Conservation (phyloP, 768 basidiomycete species). For the Leucosporidium creatinivorum region DNA sequence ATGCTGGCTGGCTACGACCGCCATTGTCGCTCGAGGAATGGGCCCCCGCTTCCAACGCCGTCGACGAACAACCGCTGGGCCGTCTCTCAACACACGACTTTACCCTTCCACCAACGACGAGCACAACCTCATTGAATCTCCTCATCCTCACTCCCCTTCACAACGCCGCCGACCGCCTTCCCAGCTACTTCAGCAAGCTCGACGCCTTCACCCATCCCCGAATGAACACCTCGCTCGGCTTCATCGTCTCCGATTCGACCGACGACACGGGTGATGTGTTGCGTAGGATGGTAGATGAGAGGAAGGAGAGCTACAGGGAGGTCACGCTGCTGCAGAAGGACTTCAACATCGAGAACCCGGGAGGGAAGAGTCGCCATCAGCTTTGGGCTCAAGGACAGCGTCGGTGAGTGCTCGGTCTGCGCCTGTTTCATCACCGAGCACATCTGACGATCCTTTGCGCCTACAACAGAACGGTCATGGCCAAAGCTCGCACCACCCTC, state of each 20-base stretch:
- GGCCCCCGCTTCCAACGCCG: too few species aligned
- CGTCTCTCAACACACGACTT: too few species aligned
- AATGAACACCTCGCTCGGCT: conserved; percentile 22
- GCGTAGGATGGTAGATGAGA: not conserved
- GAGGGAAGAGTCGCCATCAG: conserved; percentile 8
- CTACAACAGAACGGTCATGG: conserved; percentile 17
- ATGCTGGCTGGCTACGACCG: too few species aligned
- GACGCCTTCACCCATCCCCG: conserved; percentile 14
- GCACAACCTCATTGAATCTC: conserved; percentile 4
- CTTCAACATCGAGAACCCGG: conserved; percentile 22
- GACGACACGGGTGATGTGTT: conserved; percentile 21
- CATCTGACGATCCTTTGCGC: not conserved
- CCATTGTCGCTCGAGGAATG: too few species aligned
- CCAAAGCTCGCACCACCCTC: conserved; percentile 25
- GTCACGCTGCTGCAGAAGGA: conserved; percentile 21
- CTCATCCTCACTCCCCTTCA: conserved; percentile 27
- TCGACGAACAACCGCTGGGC: too few species aligned
- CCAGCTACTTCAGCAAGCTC: conserved; percentile 14
- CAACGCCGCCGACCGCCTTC: conserved; percentile 15
- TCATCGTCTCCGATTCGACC: conserved; percentile 25
- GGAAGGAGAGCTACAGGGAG: conserved; percentile 5
- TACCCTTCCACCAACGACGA: too few species aligned
- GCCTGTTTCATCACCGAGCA: too few species aligned
- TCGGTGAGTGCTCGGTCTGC: conserved; percentile 12
- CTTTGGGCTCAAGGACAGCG: conserved; percentile 11